Evolutionary conservation across 2,329 filamentous ascomycete species (phyloP), one percentile per base, ranked within the genome.

Genomic region (Diaporthe citri): DNA sequence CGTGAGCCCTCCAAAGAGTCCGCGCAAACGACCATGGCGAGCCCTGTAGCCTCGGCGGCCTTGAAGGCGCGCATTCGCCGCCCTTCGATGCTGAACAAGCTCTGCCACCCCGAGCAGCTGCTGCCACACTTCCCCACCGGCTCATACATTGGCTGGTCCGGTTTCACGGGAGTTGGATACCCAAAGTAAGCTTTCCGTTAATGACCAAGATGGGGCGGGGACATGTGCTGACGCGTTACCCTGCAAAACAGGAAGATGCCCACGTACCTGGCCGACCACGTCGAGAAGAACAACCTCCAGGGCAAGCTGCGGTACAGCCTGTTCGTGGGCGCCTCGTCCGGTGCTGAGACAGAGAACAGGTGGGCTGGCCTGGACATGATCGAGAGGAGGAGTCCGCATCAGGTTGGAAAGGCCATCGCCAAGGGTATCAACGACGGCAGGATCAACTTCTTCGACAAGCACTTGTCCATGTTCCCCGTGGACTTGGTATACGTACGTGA

Each of bases 361-460:
- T 97, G 95, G 95, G 95, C 95, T n/a, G 85, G 87, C 6, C 87
- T 96, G 77, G 93, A 97, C 85, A 97, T 97, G 95, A 97, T 97
- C 80, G 93, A 96, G 86, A 89, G 95, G 74, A 90, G 95, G 74
- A 90, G 91, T 79, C 95, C 95, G 73, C 95, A 97, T 85, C 95
- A 97, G 83, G 95, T 97, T 76, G 95, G 95, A 82, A 97, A 97
- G 87, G 90, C 94, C 75, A 97, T 97, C 78, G 91, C 95, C 76
- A 96, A 95, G 87, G 95, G 95, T 13, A 97, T 97, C 86, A 97
- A 97, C 84, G 92, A 93, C 79, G 95, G 95, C 57, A 89, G 93
- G 78, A 97, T 97, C 85, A 92, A 96, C 77, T 97, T 97, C 85
- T 97, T 97, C 82, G 95, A 97, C 84, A 97, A 97, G 87, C 95